Percentiles rank a stretch among this genome's conserved stretches.
Conservation (phyloP, 257 asterid genomes). For the Petrea volubilis region DNA sequence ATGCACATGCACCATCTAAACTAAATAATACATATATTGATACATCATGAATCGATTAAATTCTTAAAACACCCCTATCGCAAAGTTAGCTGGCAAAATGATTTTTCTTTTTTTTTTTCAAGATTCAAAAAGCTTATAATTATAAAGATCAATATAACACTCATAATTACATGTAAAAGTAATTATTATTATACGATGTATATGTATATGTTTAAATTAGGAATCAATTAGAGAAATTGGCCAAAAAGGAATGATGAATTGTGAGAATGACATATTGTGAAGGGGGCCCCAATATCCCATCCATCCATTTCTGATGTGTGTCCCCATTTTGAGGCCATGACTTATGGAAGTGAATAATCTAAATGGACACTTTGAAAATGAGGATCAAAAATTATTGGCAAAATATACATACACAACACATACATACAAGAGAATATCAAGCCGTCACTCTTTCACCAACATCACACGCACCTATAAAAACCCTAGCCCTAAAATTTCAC, state of each 20-base stretch:
- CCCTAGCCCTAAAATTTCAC: constrained; percentile 26
- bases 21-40: not conserved
- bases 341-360: constrained; percentile 46
- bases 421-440: constrained; percentile 38
- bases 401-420: too few relatives aligned
- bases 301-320: not conserved
- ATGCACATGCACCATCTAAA: too few relatives aligned
- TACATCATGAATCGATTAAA: not conserved
- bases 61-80: not conserved
- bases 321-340: constrained; percentile 40
- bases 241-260: constrained; percentile 14
- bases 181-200: not conserved
- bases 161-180: too few relatives aligned
- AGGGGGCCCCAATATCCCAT: constrained; percentile 23
- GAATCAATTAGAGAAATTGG: constrained; percentile 21
- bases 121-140: not conserved
- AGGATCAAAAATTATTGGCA: constrained; percentile 42
- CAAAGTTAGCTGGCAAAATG: not conserved
- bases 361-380: constrained; percentile 28
- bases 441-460: constrained; percentile 63
- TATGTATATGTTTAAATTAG: not conserved
- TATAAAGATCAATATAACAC: not conserved
- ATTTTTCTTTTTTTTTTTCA: too few relatives aligned
- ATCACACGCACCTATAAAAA: constrained; percentile 25
- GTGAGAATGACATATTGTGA: constrained; percentile 27